Evolutionary conservation across 352 stramenopile genomes (phyloP), one percentile per base, ranked within the genome.

Genomic region (Phytophthora cactorum): DNA sequence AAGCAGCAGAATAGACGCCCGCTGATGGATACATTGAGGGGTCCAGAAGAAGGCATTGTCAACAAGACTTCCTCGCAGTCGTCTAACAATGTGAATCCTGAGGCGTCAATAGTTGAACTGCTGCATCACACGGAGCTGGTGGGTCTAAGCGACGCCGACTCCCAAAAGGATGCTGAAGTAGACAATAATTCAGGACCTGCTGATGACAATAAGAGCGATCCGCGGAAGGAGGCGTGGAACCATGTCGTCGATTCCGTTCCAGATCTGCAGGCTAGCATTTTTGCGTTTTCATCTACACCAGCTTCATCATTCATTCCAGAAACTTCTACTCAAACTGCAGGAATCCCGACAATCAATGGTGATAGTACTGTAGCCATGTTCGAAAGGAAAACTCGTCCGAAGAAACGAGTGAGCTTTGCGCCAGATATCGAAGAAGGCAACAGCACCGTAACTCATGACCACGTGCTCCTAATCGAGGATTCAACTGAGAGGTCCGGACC

Each of bases 191-290:
- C 28, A 44, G 28, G 36, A n/a, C 8, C 17, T 29, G 34, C 22
- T 43, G 29, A 39, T 17, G 29, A 61, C 28, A 64, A 64, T 38
- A 36, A 28, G 8, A 27, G 27, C 43, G 36, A 58, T 10, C 38
- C 22, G 4, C 57, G 34, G 28, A 85, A 85, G 60, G 61, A 80
- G 28, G 82, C 82, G 1, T 91, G 82, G 82, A 72, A 79, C 15
- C 72, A 74, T 10, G 62, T 73, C 0, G 39, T 78, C 15, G 59
- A 73, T 2, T 53, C 58, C 2, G 5, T 51, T 2, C 14, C 49
- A 5, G 59, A 59, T 8, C 74, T 74, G 11, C 72, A 78, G 34
- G 64, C 46, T 1, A 89, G 68, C 44, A 90, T 91, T 41, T 89
- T 91, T 49, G 54, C 79, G 8, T 90, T 90, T 39, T 41, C 74